These are phyloP conservation scores for Bonia amplexicaulis DNA, from an alignment of 176 grass and related monocot species.

Conservation along the genomic window DNA sequence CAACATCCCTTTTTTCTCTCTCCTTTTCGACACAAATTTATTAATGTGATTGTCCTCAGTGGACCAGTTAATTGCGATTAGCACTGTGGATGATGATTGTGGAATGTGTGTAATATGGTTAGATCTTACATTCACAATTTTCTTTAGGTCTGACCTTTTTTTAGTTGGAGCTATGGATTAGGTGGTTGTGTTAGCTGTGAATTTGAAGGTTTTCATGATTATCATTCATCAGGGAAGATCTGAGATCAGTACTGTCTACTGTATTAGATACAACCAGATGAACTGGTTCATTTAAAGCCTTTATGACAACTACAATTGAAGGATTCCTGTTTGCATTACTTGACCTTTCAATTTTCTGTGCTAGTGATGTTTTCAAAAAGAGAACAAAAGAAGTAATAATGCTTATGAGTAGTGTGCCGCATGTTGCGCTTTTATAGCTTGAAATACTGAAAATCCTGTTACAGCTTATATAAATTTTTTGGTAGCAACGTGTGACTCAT, in stretches of 20 bases:
- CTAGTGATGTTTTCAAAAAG: not conserved
- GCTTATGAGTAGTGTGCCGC: not conserved
- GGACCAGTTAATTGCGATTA: not conserved
- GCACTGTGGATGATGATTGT: not conserved
- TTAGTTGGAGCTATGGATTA: not conserved
- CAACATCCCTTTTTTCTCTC: not conserved
- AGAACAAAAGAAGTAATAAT: not conserved
- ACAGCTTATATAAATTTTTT: not conserved
- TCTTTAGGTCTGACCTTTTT: not conserved
- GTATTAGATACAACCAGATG: not conserved
- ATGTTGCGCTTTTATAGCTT: not conserved
- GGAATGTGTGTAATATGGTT: not conserved
- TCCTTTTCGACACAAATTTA: not conserved
- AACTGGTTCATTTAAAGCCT: not conserved
- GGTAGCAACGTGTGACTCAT: not conserved
- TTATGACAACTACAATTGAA: slow-evolving; percentile 7
- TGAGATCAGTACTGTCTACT: not conserved
- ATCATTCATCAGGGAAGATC: not conserved
- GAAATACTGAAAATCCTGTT: not conserved
- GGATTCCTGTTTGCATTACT: not conserved
- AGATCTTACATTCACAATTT: not conserved
- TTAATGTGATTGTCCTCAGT: not conserved
- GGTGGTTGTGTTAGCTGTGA: not conserved
- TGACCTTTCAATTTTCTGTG: not conserved
- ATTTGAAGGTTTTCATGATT: not conserved